A percentile compares a stretch with the other conserved stretches of the same genome.
These are phyloP conservation scores for Mesembryanthemum crystallinum DNA, from an alignment of 148 eudicot species.

Conservation along the genomic window DNA sequence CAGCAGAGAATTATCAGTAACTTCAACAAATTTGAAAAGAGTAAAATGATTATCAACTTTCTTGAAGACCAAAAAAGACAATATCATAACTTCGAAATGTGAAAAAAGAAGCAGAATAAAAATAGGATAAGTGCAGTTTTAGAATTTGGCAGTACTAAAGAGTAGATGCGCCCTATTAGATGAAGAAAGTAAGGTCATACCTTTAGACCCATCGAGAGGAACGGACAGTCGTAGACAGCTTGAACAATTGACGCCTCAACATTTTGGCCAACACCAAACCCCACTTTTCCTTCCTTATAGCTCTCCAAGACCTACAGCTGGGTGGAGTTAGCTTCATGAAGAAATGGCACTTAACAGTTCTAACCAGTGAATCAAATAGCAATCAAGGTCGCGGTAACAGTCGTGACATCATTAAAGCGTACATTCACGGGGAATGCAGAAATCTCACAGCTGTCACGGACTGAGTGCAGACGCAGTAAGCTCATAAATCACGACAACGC, in stretches of 20 bases:
- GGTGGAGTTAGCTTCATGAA: conserved; percentile 27
- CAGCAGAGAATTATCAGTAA: neutral
- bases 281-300: conserved; percentile 63
- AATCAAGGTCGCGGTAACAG: too few species aligned
- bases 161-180: neutral
- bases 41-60: neutral
- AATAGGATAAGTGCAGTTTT: neutral
- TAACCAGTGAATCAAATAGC: neutral
- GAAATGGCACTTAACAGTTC: neutral
- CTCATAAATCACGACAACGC: too few species aligned
- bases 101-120: neutral
- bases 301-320: conserved; percentile 56
- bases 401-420: too few species aligned
- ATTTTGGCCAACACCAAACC: conserved; percentile 71
- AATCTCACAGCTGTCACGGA: too few species aligned
- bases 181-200: conserved; percentile 26
- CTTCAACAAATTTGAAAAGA: neutral
- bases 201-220: conserved; percentile 66
- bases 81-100: neutral
- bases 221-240: conserved; percentile 84
- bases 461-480: too few species aligned
- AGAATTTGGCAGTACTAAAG: neutral
- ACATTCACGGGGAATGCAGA: too few species aligned
- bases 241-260: conserved; percentile 55
- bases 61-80: neutral